Percentiles rank a stretch among this genome's conserved stretches.
Conservation (phyloP, 2,329 filamentous ascomycete genomes). For the Plenodomus tracheiphilus region DNA sequence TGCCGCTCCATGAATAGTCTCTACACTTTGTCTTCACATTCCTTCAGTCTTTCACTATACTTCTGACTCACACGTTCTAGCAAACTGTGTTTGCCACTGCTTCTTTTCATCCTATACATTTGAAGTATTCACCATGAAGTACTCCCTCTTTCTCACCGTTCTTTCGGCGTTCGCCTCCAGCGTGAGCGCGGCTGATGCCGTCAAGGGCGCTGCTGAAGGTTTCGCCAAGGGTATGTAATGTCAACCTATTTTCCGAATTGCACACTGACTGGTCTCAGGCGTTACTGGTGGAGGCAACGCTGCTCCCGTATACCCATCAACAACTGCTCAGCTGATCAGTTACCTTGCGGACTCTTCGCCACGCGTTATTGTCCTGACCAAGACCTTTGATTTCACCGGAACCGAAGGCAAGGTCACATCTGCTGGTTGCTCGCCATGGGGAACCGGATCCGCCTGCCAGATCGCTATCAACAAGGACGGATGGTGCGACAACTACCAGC, state of each 20-base stretch:
- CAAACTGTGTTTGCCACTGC: slow-evolving; percentile 27
- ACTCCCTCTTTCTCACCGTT: slow-evolving; percentile 19
- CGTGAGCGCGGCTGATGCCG: slow-evolving; percentile 26
- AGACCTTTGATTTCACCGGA: slow-evolving; percentile 59
- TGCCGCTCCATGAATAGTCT: neutral
- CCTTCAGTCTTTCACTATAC: slow-evolving; percentile 11
- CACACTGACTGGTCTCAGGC: slow-evolving; percentile 6
- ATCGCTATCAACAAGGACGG: slow-evolving; percentile 61
- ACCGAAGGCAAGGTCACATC: slow-evolving; percentile 58
- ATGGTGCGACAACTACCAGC: slow-evolving; percentile 62
- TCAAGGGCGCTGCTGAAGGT: slow-evolving; percentile 30
- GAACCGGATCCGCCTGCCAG: slow-evolving; percentile 60
- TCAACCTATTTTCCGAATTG: too few species aligned
- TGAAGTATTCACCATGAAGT: slow-evolving; percentile 19
- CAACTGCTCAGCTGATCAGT: slow-evolving; percentile 57
- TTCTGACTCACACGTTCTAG: slow-evolving; percentile 3
- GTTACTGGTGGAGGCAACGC: slow-evolving; percentile 30
- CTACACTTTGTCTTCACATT: slow-evolving; percentile 13
- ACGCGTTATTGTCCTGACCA: slow-evolving; percentile 62
- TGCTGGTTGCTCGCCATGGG: slow-evolving; percentile 60
- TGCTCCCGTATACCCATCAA: slow-evolving; percentile 25
- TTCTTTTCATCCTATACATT: slow-evolving; percentile 15
- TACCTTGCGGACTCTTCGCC: slow-evolving; percentile 60
- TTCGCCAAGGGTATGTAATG: slow-evolving; percentile 25
- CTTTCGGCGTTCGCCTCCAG: slow-evolving; percentile 20